phyloP scores from a whole-genome alignment of 345 rosid species.

The Angophora floribunda region DNA sequence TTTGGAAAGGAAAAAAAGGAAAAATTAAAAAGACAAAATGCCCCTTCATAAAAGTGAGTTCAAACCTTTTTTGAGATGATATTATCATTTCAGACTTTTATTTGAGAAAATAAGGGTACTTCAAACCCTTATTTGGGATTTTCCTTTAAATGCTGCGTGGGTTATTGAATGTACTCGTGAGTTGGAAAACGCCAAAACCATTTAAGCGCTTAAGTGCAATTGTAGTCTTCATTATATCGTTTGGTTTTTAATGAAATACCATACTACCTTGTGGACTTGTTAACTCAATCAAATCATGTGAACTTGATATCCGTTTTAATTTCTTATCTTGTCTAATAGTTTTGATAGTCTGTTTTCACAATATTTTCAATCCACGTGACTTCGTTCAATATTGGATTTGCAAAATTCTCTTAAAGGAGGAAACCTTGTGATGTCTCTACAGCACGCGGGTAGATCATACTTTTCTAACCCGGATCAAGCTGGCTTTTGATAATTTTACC shows the following conservation, averaged over 20 bases:
- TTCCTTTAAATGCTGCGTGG: not conserved
- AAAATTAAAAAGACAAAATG: too few species aligned
- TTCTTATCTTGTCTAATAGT: not conserved
- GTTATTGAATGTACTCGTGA: not conserved
- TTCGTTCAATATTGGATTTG: not conserved
- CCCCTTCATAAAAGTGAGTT: too few species aligned
- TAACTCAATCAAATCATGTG: not conserved
- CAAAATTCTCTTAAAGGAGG: not conserved
- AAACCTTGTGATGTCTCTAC: not conserved
- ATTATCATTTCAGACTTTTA: too few species aligned
- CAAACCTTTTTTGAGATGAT: too few species aligned
- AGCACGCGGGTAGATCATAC: not conserved
- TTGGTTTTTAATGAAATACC: fast-evolving
- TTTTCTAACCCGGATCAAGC: not conserved
- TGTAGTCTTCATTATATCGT: fast-evolving
- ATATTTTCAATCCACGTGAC: fast-evolving
- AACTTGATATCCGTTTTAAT: not conserved
- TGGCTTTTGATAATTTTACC: not conserved
- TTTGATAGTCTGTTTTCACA: not conserved
- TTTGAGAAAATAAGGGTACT: too few species aligned
- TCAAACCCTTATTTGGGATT: too few species aligned
- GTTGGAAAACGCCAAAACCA: not conserved
- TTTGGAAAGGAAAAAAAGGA: too few species aligned
- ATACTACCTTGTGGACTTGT: not conserved
- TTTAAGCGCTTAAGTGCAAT: not conserved